phyloP scores from a whole-genome alignment of 2,329 filamentous ascomycete species.

The Hypoxylon sp. region DNA sequence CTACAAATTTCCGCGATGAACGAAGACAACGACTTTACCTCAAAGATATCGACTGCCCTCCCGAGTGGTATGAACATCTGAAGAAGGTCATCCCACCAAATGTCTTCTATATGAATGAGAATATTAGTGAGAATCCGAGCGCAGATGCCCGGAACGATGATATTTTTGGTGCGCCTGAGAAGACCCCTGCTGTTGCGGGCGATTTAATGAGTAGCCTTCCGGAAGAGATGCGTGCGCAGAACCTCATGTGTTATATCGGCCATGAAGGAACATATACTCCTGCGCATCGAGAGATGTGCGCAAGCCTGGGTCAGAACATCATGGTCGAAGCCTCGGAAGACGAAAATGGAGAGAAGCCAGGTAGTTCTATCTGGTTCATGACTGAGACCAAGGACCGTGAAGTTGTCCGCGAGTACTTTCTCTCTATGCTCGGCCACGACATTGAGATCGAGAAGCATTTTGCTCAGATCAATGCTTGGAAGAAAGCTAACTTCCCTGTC shows the following conservation, averaged over 20 bases:
- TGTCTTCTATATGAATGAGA: constrained; percentile 93
- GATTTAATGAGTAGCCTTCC: constrained; percentile 97
- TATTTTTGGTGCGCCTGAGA: constrained; percentile 65
- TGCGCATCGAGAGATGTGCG: constrained; percentile 97
- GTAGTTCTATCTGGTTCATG: constrained; percentile 99
- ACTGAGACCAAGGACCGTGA: constrained; percentile 94
- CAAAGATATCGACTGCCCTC: constrained; percentile 96
- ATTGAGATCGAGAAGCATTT: constrained; percentile 98
- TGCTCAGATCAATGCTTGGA: constrained; percentile 95
- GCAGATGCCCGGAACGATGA: constrained; percentile 56
- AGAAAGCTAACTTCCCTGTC: constrained; percentile 91
- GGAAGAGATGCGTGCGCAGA: constrained; percentile 89
- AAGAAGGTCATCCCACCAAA: constrained; percentile 82
- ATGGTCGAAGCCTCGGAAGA: constrained; percentile 92
- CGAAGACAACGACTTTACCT: constrained; percentile 89
- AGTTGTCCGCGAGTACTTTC: constrained; percentile 92
- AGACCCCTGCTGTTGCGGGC: constrained; percentile 79
- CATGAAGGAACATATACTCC: constrained; percentile 98
- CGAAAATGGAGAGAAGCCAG: constrained; percentile 81
- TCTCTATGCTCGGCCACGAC: constrained; percentile 93
- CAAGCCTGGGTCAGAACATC: constrained; percentile 94
- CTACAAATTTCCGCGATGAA: constrained; percentile 82
- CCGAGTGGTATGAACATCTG: constrained; percentile 86
- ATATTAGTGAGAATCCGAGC: constrained; percentile 62
- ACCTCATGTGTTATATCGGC: constrained; percentile 98